Percentiles rank a stretch among this genome's conserved stretches.
Evolutionary conservation across 148 eudicot genomes (phyloP).

Genomic region (Fallopia convolvulus): DNA sequence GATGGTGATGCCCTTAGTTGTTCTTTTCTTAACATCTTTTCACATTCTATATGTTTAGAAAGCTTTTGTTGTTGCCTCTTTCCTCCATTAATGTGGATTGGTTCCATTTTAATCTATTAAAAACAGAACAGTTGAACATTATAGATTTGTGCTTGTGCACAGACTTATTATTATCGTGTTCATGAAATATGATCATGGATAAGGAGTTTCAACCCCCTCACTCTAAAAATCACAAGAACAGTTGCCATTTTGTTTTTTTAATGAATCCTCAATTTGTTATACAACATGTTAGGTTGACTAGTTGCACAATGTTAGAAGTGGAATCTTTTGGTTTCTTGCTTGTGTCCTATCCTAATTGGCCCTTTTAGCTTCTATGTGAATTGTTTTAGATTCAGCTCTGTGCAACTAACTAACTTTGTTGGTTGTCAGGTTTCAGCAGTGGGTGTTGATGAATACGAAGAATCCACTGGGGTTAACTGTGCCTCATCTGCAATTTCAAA

Average conservation of each 20-base stretch:
- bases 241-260: not conserved
- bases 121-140: not conserved
- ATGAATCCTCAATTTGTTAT: not conserved
- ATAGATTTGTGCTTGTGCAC: not conserved
- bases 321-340: constrained; percentile 8
- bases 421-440: constrained; percentile 37
- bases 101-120: not conserved
- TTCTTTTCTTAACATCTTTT: not conserved
- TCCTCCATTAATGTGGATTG: not conserved
- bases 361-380: not conserved
- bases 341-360: constrained; percentile 4
- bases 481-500: constrained; percentile 41
- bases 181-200: not conserved
- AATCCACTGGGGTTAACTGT: constrained; percentile 41
- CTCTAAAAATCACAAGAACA: not conserved
- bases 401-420: constrained; percentile 14
- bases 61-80: not conserved
- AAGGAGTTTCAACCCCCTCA: not conserved
- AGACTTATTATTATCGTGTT: not conserved
- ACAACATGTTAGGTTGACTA: not conserved
- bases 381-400: constrained; percentile 10
- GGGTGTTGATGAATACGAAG: constrained; percentile 69
- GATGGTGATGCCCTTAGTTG: not conserved
- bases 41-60: not conserved
- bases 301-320: not conserved